Conservation (phyloP, 257 asterid species). For the Vinca minor region DNA sequence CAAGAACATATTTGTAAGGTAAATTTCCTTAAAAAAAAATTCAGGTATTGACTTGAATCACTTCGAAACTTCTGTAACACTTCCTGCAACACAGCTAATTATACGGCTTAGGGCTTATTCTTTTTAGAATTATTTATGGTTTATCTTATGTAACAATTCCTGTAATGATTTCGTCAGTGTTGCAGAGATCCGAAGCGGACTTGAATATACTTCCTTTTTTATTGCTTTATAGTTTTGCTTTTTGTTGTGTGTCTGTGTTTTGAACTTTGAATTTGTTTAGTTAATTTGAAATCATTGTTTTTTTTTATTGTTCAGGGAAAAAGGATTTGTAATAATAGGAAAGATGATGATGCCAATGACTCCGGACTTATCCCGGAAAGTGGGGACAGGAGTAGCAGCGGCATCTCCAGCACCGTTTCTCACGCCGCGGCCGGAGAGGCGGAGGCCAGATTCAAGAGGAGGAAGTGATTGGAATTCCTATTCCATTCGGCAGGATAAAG, state of each 20-base stretch:
- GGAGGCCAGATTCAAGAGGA: constrained; percentile 56
- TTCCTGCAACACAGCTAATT: too few species aligned
- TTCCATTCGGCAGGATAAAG: constrained; percentile 45
- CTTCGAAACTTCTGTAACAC: too few species aligned
- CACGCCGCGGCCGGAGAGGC: constrained; percentile 72
- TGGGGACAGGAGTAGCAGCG: constrained; percentile 44
- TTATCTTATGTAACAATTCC: too few species aligned
- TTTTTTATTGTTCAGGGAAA: too few species aligned
- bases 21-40: neutral
- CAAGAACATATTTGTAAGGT: neutral
- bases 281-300: neutral
- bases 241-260: neutral
- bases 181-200: too few species aligned
- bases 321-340: neutral
- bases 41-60: too few species aligned
- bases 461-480: constrained; percentile 43
- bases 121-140: too few species aligned
- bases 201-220: too few species aligned
- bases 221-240: neutral
- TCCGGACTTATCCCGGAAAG: constrained; percentile 48
- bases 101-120: too few species aligned
- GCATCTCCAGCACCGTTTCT: constrained; percentile 70
- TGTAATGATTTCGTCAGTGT: too few species aligned
- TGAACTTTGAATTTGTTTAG: neutral
- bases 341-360: constrained; percentile 53